Evolutionary conservation across 2,329 filamentous ascomycete species (phyloP), one percentile per base, ranked within the genome.

Genomic region (Onygenales sp.): DNA sequence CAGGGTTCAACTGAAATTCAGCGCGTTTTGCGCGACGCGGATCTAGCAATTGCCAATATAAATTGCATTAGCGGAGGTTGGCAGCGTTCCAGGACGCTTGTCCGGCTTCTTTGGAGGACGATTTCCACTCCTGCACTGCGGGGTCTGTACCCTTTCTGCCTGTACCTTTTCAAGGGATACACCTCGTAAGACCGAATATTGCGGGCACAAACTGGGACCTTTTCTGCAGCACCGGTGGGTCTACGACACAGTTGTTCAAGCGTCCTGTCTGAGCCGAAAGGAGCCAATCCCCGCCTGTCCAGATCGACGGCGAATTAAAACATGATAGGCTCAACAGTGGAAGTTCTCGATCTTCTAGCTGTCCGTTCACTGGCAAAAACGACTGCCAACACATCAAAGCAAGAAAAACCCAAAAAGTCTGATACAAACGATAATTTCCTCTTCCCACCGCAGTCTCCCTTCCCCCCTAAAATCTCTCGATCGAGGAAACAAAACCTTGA

Each of bases 341-440:
- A 76, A 74, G 76, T 76, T 74, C 73, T 73, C 71, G 68, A 69
- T 78, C 76, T 78, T 75, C 14, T 74, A 73, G 79, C 77, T 77
- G 33, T 10, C 17, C 76, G 82, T 84, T 79, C 83, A 91, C 85
- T 92, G 87, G 87, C 81, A 81, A 83, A 78, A 79, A 85, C 78
- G 78, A 77, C 84, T 85, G 89, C 89, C 89, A 94, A 79, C 89
- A 86, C 89, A 94, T 90, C 88, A 70, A 60, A 55, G 58, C 56
- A 61, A 54, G 57, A 60, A 58, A 55, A 56, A 33, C 48, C 43
- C 43, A 56, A 48, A 54, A 51, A 55, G 45, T 42, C 42, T 44
- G 43, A 54, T 45, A 54, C 48, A 51, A 41, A 49, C 33, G 48
- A 52, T 36, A 49, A 51, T 41, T 44, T 41, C 41, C n/a, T 27